A percentile compares a stretch with the other conserved stretches of the same genome.
Evolutionary conservation across 345 rosid species (phyloP).

Genomic region (Citrus trifoliata): DNA sequence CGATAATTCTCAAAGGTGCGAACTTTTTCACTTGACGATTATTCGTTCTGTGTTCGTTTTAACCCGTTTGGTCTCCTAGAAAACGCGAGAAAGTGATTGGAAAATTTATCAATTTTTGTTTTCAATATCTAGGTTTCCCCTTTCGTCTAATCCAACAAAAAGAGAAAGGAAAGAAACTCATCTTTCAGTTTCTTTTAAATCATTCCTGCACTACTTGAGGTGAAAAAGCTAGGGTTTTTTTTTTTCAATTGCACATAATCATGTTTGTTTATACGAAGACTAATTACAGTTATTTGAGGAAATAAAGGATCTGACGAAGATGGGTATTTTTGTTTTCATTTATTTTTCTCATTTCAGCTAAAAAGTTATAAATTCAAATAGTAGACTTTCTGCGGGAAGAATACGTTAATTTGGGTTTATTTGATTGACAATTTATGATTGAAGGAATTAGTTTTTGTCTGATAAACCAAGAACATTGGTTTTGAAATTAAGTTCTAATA

Average conservation of each 20-base stretch:
- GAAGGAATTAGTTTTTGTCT: not conserved
- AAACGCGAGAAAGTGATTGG: not conserved
- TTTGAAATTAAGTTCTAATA: conserved; percentile 1
- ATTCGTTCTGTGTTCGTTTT: not conserved
- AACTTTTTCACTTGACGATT: not conserved
- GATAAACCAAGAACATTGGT: not conserved
- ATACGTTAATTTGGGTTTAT: not conserved
- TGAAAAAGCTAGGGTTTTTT: not conserved
- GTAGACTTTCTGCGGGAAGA: not conserved
- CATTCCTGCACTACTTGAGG: not conserved
- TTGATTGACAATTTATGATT: not conserved
- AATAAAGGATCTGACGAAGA: not conserved
- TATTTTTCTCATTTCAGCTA: not conserved
- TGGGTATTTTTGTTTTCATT: not conserved
- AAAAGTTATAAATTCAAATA: not conserved
- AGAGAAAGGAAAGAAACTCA: not conserved
- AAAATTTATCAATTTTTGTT: not conserved
- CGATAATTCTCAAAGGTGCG: conserved; percentile 6
- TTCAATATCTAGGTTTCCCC: not conserved
- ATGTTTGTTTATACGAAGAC: not conserved
- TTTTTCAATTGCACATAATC: not conserved
- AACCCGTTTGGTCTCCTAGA: conserved; percentile 7
- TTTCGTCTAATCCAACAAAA: not conserved
- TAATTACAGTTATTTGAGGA: not conserved
- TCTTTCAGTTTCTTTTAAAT: not conserved